Evolutionary conservation across 331 rosid species (phyloP).

Genomic region (Stylosanthes scabra): DNA sequence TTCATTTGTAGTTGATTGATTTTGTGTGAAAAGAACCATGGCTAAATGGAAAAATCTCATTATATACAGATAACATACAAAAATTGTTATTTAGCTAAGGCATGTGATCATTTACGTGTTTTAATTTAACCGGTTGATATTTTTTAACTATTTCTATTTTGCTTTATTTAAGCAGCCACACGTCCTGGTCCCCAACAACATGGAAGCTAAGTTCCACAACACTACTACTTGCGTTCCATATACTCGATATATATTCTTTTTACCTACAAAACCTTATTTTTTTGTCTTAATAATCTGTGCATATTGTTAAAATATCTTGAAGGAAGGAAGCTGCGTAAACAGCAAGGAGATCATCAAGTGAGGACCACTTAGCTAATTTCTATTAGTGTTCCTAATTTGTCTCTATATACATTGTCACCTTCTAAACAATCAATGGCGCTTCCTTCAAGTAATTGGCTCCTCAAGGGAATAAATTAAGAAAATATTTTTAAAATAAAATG

Average conservation of each 20-base stretch:
- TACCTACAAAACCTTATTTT: neutral
- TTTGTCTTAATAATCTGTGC: neutral
- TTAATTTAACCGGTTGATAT: neutral
- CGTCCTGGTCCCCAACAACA: conserved; percentile 4
- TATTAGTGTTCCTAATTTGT: conserved; percentile 6
- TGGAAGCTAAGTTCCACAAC: too few relatives aligned
- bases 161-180: neutral
- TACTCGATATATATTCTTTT: too few relatives aligned
- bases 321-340: neutral
- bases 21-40: too few relatives aligned
- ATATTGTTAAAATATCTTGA: neutral
- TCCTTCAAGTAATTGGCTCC: neutral
- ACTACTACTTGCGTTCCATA: neutral
- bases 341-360: neutral
- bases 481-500: neutral
- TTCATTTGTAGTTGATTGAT: too few relatives aligned
- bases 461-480: neutral
- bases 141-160: too few relatives aligned
- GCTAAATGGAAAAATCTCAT: too few relatives aligned
- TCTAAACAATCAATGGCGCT: conserved; percentile 1
- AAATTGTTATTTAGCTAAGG: too few relatives aligned
- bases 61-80: too few relatives aligned
- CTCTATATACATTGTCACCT: neutral
- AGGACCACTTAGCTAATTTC: conserved; percentile 37
- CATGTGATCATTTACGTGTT: neutral